Base-by-base conservation (phyloP, 139 green algal species). In the Chlorella sp. region DNA sequence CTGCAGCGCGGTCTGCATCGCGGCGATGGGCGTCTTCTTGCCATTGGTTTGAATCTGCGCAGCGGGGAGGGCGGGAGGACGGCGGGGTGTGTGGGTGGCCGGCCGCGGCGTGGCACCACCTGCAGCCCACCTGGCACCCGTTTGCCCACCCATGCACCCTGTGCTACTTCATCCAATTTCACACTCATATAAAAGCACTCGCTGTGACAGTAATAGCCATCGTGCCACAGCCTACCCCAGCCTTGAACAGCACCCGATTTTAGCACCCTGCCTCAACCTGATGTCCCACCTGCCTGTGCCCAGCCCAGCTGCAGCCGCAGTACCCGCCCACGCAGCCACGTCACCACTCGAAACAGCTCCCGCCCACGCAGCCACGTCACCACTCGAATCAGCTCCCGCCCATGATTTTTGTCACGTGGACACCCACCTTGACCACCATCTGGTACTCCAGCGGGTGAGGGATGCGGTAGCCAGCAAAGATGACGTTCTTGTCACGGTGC, bases 381-480 rank as follows among this genome's bases (percentile, higher is more conserved):
- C 48, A 57, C 48, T 9, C 9, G 48, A 5, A 16, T 57, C 48
- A 57, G 7, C 48, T 9, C 9, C 5, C 48, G 9, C 7, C 48
- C 48, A 5, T 9, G 9, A 5, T 9, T 57, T 57, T 57, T 9
- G 48, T 57, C 48, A 5, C 48, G 48, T 1, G 1, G 19, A 22
- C 1, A 0, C 79, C 36, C 61, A 98, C 94, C 89, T 96, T 97
- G 81, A 99, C 90, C 1, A 97, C 84, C 87, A 99, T 95, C 30
- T 94, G 90, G 69, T 98, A 95, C 83, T 98, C 95, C 21, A 99
- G 94, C 2, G 98, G 98, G 91, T 99, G 98, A 0, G 98, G 98
- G 71, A 99, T 95, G 66, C 96, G 95, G 93, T 99, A 99, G 18
- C 98, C 98, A 9, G 97, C 94, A 92, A 99, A 99, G 18, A 97